Percentiles rank a stretch among this genome's conserved stretches.
Evolutionary conservation across 768 basidiomycete genomes (phyloP).

Genomic region (Boletus barrowsii): DNA sequence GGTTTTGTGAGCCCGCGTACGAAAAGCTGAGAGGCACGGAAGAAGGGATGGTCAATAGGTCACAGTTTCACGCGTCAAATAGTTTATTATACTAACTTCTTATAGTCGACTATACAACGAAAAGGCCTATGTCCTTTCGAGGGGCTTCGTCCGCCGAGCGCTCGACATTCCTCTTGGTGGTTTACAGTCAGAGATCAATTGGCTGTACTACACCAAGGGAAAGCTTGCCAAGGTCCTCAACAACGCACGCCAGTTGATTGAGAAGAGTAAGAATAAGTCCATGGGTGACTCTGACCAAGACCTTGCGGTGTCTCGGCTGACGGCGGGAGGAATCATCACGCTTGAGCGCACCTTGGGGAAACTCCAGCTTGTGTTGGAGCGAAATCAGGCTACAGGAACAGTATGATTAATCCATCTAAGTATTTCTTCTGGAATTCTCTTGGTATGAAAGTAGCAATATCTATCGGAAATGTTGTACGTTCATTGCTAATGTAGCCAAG

Average conservation of each 20-base stretch:
- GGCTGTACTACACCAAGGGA: constrained; percentile 65
- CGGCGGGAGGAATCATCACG: constrained; percentile 74
- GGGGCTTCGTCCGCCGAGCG: constrained; percentile 87
- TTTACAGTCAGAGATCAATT: constrained; percentile 67
- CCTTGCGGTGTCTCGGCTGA: constrained; percentile 69
- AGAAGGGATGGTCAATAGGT: constrained; percentile 88
- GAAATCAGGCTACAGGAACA: constrained; percentile 10
- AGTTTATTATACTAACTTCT: background rate
- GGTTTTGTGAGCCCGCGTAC: constrained; percentile 92
- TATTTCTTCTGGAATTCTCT: constrained; percentile 14
- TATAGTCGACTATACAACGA: constrained; percentile 88
- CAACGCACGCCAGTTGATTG: constrained; percentile 61
- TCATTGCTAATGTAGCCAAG: constrained; percentile 21
- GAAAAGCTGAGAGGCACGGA: constrained; percentile 89
- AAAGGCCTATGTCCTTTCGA: constrained; percentile 87
- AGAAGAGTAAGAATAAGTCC: constrained; percentile 53
- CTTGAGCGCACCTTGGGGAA: constrained; percentile 72
- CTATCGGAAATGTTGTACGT: constrained; percentile 28
- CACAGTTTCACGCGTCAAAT: constrained; percentile 6
- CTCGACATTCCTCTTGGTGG: constrained; percentile 74
- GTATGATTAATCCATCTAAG: constrained; percentile 14
- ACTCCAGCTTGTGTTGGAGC: constrained; percentile 47
- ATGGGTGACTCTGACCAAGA: constrained; percentile 33
- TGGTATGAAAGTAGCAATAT: constrained; percentile 22
- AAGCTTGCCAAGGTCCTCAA: constrained; percentile 67